Conservation (phyloP, 1,139 yeast genomes). For the Nematodospora anomalae region DNA sequence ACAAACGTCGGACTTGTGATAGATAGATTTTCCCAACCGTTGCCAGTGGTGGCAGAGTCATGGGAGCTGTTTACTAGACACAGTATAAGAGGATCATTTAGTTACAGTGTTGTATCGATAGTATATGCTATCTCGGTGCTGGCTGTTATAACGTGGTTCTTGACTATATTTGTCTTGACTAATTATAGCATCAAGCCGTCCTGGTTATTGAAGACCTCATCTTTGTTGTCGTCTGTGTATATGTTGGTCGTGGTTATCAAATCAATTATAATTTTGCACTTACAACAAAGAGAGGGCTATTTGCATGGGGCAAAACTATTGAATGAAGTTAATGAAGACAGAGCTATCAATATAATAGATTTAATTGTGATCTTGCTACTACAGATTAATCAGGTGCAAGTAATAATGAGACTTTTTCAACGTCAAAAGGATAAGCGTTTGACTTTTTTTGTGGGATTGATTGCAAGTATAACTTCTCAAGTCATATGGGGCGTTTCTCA, state of each 20-base stretch:
- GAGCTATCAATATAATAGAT: slow-evolving; percentile 60
- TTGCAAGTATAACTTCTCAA: slow-evolving; percentile 59
- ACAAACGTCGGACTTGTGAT: slow-evolving; percentile 38
- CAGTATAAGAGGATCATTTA: slow-evolving; percentile 44
- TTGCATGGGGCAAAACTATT: slow-evolving; percentile 55
- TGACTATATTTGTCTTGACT: slow-evolving; percentile 63
- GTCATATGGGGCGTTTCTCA: slow-evolving; percentile 69
- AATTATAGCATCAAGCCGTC: slow-evolving; percentile 59
- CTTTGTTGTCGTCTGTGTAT: slow-evolving; percentile 53
- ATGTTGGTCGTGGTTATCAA: slow-evolving; percentile 51
- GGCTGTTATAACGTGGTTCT: slow-evolving; percentile 63
- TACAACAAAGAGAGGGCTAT: slow-evolving; percentile 56
- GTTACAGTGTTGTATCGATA: slow-evolving; percentile 59
- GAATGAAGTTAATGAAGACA: slow-evolving; percentile 44
- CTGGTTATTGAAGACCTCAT: slow-evolving; percentile 43
- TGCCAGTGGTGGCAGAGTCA: slow-evolving; percentile 40
- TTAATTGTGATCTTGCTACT: slow-evolving; percentile 59
- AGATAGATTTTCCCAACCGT: slow-evolving; percentile 25
- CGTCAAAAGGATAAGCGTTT: slow-evolving; percentile 70
- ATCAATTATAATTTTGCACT: slow-evolving; percentile 44
- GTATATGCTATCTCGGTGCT: slow-evolving; percentile 63
- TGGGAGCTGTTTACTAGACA: slow-evolving; percentile 41
- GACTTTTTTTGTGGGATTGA: slow-evolving; percentile 61
- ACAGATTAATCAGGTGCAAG: slow-evolving; percentile 75
- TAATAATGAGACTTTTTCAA: slow-evolving; percentile 68